phyloP scores from a whole-genome alignment of 2,329 filamentous ascomycete genomes.

The Venturia oleaginea region DNA sequence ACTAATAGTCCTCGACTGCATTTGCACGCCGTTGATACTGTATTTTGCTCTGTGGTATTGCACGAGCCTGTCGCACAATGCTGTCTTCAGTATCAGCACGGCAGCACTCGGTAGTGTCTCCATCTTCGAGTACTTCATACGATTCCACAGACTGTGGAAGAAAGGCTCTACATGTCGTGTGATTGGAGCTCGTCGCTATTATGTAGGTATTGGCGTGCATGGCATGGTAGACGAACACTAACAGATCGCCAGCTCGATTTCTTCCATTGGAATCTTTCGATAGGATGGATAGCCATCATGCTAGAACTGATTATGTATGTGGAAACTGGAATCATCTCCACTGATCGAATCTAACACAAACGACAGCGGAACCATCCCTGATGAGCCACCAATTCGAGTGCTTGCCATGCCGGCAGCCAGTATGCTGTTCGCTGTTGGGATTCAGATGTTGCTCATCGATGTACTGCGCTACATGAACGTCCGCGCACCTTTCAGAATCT shows the following conservation, averaged over 20 bases:
- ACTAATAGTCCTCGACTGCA: constrained; percentile 49
- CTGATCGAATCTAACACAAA: not conserved
- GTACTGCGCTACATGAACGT: constrained; percentile 36
- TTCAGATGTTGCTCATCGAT: constrained; percentile 43
- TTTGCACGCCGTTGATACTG: constrained; percentile 48
- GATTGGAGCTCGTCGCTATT: constrained; percentile 36
- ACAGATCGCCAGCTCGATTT: constrained; percentile 38
- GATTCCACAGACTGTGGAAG: constrained; percentile 40
- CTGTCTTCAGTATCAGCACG: constrained; percentile 47
- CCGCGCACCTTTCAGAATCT: constrained; percentile 42
- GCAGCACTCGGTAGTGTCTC: constrained; percentile 43
- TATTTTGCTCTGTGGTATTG: constrained; percentile 55
- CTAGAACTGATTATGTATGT: constrained; percentile 44
- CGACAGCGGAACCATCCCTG: constrained; percentile 35
- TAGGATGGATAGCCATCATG: constrained; percentile 49
- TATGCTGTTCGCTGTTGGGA: constrained; percentile 44
- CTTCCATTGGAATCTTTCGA: constrained; percentile 49
- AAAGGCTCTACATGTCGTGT: constrained; percentile 45
- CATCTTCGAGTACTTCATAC: constrained; percentile 45
- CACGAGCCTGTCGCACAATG: constrained; percentile 41
- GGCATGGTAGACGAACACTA: constrained; percentile 4
- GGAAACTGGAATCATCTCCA: constrained; percentile 14
- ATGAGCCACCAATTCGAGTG: constrained; percentile 42
- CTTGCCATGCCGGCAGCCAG: constrained; percentile 44
- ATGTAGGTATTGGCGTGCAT: constrained; percentile 22